A percentile compares a stretch with the other conserved stretches of the same genome.
phyloP scores from a whole-genome alignment of 2,329 filamentous ascomycete genomes.

The Alternaria viburni region DNA sequence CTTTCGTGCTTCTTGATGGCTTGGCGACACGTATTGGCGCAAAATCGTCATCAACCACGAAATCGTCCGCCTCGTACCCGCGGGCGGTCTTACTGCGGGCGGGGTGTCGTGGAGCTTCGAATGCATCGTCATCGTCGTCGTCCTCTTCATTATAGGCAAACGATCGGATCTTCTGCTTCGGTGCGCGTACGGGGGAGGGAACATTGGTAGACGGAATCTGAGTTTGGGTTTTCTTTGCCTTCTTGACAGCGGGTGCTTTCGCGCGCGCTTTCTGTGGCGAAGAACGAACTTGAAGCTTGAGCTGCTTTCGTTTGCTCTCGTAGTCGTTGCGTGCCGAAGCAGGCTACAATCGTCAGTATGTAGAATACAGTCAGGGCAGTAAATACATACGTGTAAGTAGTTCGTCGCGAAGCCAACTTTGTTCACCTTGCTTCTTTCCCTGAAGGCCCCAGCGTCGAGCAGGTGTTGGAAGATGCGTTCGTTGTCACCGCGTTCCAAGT shows the following conservation, averaged over 20 bases:
- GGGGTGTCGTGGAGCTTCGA: conserved; percentile 28
- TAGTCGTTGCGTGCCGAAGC: conserved; percentile 57
- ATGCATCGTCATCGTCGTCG: conserved; percentile 35
- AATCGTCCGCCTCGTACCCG: conserved; percentile 45
- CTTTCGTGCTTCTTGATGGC: conserved; percentile 45
- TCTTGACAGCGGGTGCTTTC: conserved; percentile 31
- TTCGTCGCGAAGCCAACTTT: conserved; percentile 71
- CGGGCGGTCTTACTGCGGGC: conserved; percentile 33
- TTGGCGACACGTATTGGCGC: conserved; percentile 45
- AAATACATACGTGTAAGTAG: conserved; percentile 69
- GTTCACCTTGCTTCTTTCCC: conserved; percentile 72
- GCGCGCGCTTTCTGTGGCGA: conserved; percentile 50
- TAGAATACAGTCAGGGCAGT: not conserved
- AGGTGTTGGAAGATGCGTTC: conserved; percentile 85
- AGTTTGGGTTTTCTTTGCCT: conserved; percentile 44
- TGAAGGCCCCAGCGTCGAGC: conserved; percentile 73
- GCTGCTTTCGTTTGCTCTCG: conserved; percentile 30
- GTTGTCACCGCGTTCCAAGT: conserved; percentile 75
- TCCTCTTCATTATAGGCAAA: conserved; percentile 34
- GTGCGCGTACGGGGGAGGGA: conserved; percentile 65
- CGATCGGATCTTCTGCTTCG: conserved; percentile 44
- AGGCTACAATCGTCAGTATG: conserved; percentile 40
- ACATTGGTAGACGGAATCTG: conserved; percentile 70
- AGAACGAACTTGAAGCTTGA: conserved; percentile 62
- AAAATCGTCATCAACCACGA: conserved; percentile 56